Evolutionary conservation across 2,329 filamentous ascomycete species (phyloP), one percentile per base, ranked within the genome.

Genomic region (Aspergillus sp.): DNA sequence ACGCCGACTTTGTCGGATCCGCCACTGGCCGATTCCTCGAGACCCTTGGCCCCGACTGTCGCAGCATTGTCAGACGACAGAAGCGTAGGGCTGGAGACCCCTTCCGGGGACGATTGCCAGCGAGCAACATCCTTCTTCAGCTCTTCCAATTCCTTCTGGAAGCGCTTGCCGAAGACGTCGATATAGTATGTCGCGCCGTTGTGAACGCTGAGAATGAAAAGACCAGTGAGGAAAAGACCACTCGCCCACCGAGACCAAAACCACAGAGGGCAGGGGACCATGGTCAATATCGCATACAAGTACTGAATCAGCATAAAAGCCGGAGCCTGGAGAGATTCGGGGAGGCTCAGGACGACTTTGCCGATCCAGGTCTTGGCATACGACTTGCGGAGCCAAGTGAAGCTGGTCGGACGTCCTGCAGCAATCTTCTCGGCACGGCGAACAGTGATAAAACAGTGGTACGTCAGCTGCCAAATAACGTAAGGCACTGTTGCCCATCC

Each of bases 161-260:
- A 98, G 2, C 93, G 87, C 70, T 91, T 96, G 57, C 96, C 95
- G 74, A 98, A 99, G 1, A 98, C 91, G 70, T 99, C 95, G 71
- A 99, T 98, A 77, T 99, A 99, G 77, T 90, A 99, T 0, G 93
- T 98, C 17, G 95, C 92, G 32, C 95, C 95, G 69, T 99, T 99
- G 80, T 97, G 96, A 58, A 97, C 90, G 68, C 91, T 96, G 92
- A 93, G 97, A 47, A 87, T 83, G 72, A 99, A 98, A n/a, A 99
- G 88, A 2, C 86, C 79, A 57, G 89, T 82, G 49, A 99, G 82
- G 77, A 97, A 99, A 0, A 75, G 66, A 2, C 88, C 87, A 42
- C 90, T 95, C 0, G 91, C 88, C 84, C 88, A 91, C 48, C 89
- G 87, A 72, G 88, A 95, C 82, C 90, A 90, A 77, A 99, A 97